Base-by-base conservation (phyloP, 257 asterid genomes). In the Coffea eugenioides region DNA sequence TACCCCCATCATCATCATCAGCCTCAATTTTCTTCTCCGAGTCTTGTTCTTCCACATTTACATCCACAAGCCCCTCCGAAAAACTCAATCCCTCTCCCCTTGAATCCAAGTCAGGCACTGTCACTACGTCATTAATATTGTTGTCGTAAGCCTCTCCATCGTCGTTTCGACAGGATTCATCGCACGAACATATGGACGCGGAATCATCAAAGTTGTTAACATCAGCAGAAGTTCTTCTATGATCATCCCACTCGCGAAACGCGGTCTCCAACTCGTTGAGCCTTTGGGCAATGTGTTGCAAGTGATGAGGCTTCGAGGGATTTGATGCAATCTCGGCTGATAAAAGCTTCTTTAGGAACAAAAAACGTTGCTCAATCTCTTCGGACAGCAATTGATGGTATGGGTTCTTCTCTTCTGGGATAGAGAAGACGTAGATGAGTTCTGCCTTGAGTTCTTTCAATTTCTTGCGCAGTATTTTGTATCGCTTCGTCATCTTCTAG, bases 391-490 rank as follows among this genome's bases (percentile, higher is more conserved):
- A 16, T 25, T 45, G 18, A 45, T 76, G 72, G 14, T 76, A 31
- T 11, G 18, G 62, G 25, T 21, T 14, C 34, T 71, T 12, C 21
- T n/a, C 41, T 71, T 1, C 70, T 2, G 43, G 59, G n/a, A 43
- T 25, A 8, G 57, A 59, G 31, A 64, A 61, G 62, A 25, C 25
- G 62, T 3, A 48, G 10, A 1, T 20, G 62, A 76, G 69, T 0
- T 62, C 61, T 8, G 71, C 36, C 46, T 76, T 4, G 5, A 76
- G 79, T 62, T 76, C 72, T 64, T 64, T 45, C 72, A 76, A 15
- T 76, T 76, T 62, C 46, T 76, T 76, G 72, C 25, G 79, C 62
- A 76, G 31, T 15, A 52, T 75, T 61, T 25, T 59, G 71, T 75
- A 75, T 76, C 62, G 45, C 67, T n/a, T 62, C 25, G 70, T 39